Percentiles rank a stretch among this genome's conserved stretches.
Conservation (phyloP, 1,284 basidiomycete species). For the Somion occarium region DNA sequence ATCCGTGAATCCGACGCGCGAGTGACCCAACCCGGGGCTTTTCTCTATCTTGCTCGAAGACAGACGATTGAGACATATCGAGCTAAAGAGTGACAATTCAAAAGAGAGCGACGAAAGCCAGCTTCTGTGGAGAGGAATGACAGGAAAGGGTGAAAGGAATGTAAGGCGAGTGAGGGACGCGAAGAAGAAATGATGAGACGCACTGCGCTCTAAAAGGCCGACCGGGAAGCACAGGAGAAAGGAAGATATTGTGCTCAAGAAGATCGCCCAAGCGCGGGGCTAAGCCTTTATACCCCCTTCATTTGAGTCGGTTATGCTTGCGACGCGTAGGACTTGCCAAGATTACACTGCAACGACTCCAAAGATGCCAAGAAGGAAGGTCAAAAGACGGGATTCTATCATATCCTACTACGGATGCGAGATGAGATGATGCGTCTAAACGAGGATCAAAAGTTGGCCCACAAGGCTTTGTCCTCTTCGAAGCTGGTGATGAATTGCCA, state of each 20-base stretch:
- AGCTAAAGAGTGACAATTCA: background rate
- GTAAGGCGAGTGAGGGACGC: background rate
- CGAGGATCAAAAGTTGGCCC: background rate
- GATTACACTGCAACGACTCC: background rate
- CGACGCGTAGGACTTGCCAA: background rate
- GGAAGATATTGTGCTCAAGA: constrained; percentile 1
- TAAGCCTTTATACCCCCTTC: background rate
- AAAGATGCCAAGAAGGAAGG: background rate
- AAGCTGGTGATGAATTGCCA: background rate
- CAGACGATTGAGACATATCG: background rate
- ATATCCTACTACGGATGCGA: background rate
- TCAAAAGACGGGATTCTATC: background rate
- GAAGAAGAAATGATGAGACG: background rate
- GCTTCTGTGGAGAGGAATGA: background rate
- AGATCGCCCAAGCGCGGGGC: background rate
- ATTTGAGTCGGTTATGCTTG: background rate
- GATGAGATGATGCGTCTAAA: background rate
- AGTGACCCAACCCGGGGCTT: constrained; percentile 23
- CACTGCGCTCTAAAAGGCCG: background rate
- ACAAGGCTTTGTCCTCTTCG: background rate
- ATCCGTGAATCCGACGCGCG: constrained; percentile 42
- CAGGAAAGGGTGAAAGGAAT: background rate
- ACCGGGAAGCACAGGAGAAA: background rate
- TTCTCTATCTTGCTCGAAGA: constrained; percentile 1
- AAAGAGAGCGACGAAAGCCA: background rate